These are phyloP conservation scores for Breviolum minutum DNA, from an alignment of 73 alveolate genomes.

Conservation along the genomic window DNA sequence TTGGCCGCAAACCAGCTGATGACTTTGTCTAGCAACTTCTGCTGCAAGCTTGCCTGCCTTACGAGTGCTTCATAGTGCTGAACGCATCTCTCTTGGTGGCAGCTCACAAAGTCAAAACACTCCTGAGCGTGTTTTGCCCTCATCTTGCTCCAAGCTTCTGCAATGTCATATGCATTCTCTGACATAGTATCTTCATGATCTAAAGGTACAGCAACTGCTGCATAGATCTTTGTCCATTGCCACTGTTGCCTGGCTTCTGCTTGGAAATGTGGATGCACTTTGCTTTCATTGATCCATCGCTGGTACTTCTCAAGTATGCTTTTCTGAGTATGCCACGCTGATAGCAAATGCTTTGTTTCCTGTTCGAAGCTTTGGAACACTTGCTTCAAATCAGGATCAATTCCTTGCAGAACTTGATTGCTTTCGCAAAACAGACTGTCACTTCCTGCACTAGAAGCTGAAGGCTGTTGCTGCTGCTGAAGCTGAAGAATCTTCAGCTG, in stretches of 20 bases:
- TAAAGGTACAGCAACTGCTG: neutral
- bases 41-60: neutral
- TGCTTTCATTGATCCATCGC: neutral
- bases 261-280: conserved; percentile 1
- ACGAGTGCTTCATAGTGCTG: neutral
- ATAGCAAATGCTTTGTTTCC: neutral
- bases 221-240: conserved; percentile 31
- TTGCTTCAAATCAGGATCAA: conserved; percentile 19
- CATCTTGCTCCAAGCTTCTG: conserved; percentile 9
- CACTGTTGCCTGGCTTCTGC: conserved; percentile 36
- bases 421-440: too few species aligned
- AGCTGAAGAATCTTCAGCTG: neutral
- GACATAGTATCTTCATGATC: too few species aligned
- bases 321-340: conserved; percentile 56
- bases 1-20: conserved; percentile 45
- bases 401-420: conserved; percentile 15
- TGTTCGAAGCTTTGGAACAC: neutral
- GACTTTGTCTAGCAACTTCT: neutral
- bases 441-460: too few species aligned
- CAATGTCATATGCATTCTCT: neutral
- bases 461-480: too few species aligned
- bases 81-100: conserved; percentile 29
- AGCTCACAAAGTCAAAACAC: conserved; percentile 12
- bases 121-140: conserved; percentile 30
- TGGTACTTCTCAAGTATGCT: conserved; percentile 30